Evolutionary conservation across 768 basidiomycete genomes (phyloP), one percentile per base, ranked within the genome.

Genomic region (Calocybe cyanea): DNA sequence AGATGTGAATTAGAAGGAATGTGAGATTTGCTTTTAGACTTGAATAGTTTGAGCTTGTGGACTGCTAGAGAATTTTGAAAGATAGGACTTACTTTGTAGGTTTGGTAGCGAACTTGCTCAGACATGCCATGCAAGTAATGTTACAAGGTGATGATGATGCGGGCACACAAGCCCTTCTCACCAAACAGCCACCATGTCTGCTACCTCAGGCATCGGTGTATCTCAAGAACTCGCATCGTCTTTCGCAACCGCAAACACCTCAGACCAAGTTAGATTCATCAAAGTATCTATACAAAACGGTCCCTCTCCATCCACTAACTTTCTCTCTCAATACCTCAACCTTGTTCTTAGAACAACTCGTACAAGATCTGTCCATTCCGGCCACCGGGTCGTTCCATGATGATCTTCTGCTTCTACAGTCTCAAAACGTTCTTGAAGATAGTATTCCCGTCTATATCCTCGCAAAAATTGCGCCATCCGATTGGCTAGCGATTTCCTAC

Each of bases 401-500:
- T 5, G 90, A 92, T 60, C 72, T 92, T 4, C 55, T 53, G 2
- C 67, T 66, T 42, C 73, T 91, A 5, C 78, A 78, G 56, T 70
- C 69, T 10, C 54, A 63, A 1, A 59, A 64, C 21, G 53, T 85
- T 31, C 67, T 91, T 0, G 70, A 83, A 24, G 77, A 83, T 21
- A 65, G 77, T 45, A 58, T 65, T 1, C 87, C 91, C 18, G 81
- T 87, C n/a, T 92, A 91, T 64, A 64, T 92, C 35, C 78, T 92
- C 17, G 78, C 75, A 8, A 78, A 80, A 44, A 62, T 81, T 28
- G 87, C 83, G 2, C 69, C 72, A 0, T 56, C 76, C 1, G 77
- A 83, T 51, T 93, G 90, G 90, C 68, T 88, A 28, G 72, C 76
- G 6, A 75, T 92, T 48, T 83, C 70, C 57, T 94, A 90, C 59